Evolutionary conservation across 345 rosid genomes (phyloP), one percentile per base, ranked within the genome.

Genomic region (Lumnitzera racemosa): DNA sequence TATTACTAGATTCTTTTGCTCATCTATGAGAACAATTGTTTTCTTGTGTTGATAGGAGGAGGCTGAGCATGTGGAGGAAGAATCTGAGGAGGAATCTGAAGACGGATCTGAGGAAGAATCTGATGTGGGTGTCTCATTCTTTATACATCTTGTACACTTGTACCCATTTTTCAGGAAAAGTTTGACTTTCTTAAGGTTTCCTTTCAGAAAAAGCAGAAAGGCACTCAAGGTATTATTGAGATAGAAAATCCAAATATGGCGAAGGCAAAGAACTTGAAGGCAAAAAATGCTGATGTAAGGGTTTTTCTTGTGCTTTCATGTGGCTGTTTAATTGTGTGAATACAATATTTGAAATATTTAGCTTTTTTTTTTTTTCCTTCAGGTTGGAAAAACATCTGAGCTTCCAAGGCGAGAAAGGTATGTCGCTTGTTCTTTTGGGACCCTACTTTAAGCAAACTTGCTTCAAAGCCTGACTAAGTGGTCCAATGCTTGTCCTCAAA

Each of bases 391-490:
- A 72, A 84, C 92, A 49, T 80, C 96, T 51, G 97, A 90, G 74
- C 92, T 95, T 72, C 88, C 99, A 7, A 88, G 97, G 85, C 95
- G 96, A 56, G 97, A 95, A 78, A 95, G 97, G 99, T 95, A 55
- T 65, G 79, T 73, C 51, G 24, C 8, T 1, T 17, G 1, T 31
- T 27, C 25, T 20, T 56, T 12, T 12, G 17, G 13, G 12, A 61
- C 16, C 15, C 47, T 49, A 29, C 13, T 27, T 27, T 12, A 20
- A 16, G 25, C 51, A 12, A 53, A 59, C 27, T 49, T 23, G 41
- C n/a, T 13, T 31, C 24, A 16, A 24, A 62, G n/a, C 23, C n/a
- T 47, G 46, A 58, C 11, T 41, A 47, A 0, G 12, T 15, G 51
- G 49, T 23, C 43, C 17, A 9, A 15, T 51, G 36, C 51, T 50